Base-by-base conservation (phyloP, 1,284 basidiomycete species). In the Leccinum subfulvum region DNA sequence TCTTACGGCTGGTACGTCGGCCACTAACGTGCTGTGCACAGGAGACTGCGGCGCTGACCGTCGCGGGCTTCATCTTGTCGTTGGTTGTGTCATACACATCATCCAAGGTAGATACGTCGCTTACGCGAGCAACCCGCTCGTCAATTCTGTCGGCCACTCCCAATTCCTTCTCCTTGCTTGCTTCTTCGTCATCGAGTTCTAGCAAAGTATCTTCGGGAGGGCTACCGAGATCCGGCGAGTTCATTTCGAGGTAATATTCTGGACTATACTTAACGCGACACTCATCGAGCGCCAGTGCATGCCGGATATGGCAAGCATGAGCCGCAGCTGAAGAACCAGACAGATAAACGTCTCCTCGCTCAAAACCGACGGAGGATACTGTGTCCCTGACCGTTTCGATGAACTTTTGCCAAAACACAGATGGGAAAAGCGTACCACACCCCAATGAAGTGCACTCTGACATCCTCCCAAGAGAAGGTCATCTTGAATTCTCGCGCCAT, bases 211-310 rank as follows among this genome's bases (percentile, higher is more conserved):
- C 14, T 18, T 47, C 49, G 1, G 56, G 56, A 23, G 56, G 35
- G 10, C 7, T 56, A 7, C 41, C 49, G 10, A 65, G 64, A n/a
- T 65, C 64, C 3, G 64, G 64, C 2, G 65, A 60, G 26, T 64
- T 66, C 65, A 64, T 67, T 47, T 67, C 65, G 10, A 57, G 65
- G 41, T 64, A 67, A 37, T 74, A 73, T 58, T 79, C 78, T 1
- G 77, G 76, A 54, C 74, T 68, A 62, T 76, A 78, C 57, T 76
- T 76, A 28, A 76, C 76, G 2, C 77, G 74, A 37, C 70, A 65
- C 58, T 78, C 77, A 41, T 78, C 77, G 1, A 78, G 61, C 14
- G 69, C 69, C 10, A 71, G 65, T 3, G 67, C 71, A 33, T 71
- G 69, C 4, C 69, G 66, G 52, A 72, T 63, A 33, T 69, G 64